A percentile compares a stretch with the other conserved stretches of the same genome.
Conservation (phyloP, 2,329 filamentous ascomycete species). For the Rosellinia necatrix region DNA sequence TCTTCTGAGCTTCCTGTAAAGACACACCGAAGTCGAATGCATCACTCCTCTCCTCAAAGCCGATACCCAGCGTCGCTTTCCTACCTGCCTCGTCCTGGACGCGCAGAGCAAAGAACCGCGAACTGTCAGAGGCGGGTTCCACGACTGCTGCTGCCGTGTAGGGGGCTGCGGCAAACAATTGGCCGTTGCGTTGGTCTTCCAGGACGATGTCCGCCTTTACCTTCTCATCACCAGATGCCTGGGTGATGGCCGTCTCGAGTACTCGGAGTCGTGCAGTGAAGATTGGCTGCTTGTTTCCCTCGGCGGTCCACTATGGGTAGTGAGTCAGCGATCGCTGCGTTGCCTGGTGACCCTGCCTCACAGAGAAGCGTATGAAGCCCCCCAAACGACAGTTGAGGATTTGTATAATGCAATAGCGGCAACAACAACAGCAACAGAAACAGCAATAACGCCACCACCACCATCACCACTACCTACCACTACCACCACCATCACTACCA, state of each 20-base stretch:
- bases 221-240: conserved; percentile 52
- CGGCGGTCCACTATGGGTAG: conserved; percentile 65
- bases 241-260: conserved; percentile 70
- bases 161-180: conserved; percentile 83
- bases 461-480: no score
- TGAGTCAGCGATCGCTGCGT: conserved; percentile 15
- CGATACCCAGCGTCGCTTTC: conserved; percentile 81
- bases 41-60: conserved; percentile 84
- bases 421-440: neutral
- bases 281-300: conserved; percentile 73
- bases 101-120: conserved; percentile 81
- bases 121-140: conserved; percentile 78
- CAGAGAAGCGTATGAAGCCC: neutral
- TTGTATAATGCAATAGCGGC: neutral
- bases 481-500: no score
- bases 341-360: neutral
- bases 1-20: conserved; percentile 76
- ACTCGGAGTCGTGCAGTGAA: conserved; percentile 83
- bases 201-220: conserved; percentile 78
- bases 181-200: conserved; percentile 73
- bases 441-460: neutral
- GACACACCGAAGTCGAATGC: conserved; percentile 85
- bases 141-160: conserved; percentile 70
- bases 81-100: conserved; percentile 76
- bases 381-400: neutral